A percentile compares a stretch with the other conserved stretches of the same genome.
phyloP scores from a whole-genome alignment of 805 yeast genomes.

The Saccharomyces paradoxus region DNA sequence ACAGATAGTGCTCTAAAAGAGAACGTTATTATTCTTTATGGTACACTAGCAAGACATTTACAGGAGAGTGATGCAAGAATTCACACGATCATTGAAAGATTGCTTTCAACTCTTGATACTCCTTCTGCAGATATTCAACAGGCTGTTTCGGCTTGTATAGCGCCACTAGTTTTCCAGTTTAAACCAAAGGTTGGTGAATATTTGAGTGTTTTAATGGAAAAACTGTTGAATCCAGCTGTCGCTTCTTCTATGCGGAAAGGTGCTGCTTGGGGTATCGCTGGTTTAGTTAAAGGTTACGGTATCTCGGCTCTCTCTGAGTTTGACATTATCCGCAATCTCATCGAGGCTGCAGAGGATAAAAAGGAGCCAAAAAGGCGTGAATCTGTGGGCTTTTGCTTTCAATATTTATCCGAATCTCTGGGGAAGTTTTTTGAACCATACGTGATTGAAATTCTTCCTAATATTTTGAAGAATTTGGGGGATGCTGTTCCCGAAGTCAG shows the following conservation, averaged over 20 bases:
- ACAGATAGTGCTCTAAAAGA: slow-evolving; percentile 51
- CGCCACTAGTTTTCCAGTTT: slow-evolving; percentile 66
- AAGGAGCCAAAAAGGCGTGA: slow-evolving; percentile 68
- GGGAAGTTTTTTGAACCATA: slow-evolving; percentile 87
- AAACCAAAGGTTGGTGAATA: slow-evolving; percentile 43
- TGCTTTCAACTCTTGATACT: slow-evolving; percentile 67
- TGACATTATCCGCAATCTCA: slow-evolving; percentile 66
- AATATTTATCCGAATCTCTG: slow-evolving; percentile 68
- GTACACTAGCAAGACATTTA: slow-evolving; percentile 84
- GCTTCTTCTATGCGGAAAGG: slow-evolving; percentile 62
- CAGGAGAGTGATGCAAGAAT: slow-evolving; percentile 58
- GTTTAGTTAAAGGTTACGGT: slow-evolving; percentile 86
- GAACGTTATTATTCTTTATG: slow-evolving; percentile 78
- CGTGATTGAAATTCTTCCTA: slow-evolving; percentile 79
- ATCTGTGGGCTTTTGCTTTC: slow-evolving; percentile 81
- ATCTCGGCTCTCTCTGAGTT: slow-evolving; percentile 64
- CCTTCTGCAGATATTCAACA: slow-evolving; percentile 87
- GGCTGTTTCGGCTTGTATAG: slow-evolving; percentile 78
- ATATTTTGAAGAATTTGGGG: slow-evolving; percentile 72
- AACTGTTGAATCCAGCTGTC: slow-evolving; percentile 41
- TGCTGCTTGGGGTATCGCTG: slow-evolving; percentile 94
- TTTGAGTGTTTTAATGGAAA: slow-evolving; percentile 50
- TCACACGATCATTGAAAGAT: slow-evolving; percentile 53
- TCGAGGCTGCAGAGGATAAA: slow-evolving; percentile 83
- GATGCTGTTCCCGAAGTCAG: slow-evolving; percentile 81